Percentiles rank a stretch among this genome's conserved stretches.
phyloP scores from a whole-genome alignment of 2,329 filamentous ascomycete species.

The Ophiobolus disseminans region DNA sequence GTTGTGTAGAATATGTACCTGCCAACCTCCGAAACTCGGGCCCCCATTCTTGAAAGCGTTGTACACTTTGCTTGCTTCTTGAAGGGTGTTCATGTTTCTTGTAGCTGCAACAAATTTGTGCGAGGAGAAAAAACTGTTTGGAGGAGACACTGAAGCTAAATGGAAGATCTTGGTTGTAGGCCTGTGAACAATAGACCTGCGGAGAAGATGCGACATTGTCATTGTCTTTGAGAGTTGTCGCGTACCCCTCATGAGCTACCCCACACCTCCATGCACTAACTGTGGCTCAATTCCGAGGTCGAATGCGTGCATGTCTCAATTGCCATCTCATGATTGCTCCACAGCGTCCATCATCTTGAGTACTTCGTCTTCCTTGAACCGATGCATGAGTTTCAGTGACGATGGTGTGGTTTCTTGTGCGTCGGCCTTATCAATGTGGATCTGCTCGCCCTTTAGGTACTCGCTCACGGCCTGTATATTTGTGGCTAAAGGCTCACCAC shows the following conservation, averaged over 20 bases:
- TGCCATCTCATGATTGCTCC: conserved; percentile 22
- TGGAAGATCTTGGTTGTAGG: neutral
- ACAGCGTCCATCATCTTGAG: conserved; percentile 70
- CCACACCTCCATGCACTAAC: conserved; percentile 25
- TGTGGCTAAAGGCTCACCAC: conserved; percentile 63
- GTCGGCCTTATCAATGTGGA: conserved; percentile 67
- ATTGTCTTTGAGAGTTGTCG: conserved; percentile 12
- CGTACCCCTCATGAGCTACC: conserved; percentile 16
- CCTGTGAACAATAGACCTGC: conserved; percentile 1
- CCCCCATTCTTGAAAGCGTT: conserved; percentile 59
- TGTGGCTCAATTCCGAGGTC: neutral
- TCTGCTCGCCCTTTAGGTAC: conserved; percentile 48
- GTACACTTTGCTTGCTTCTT: conserved; percentile 62
- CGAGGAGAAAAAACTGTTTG: no score
- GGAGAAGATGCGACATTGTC: conserved; percentile 17
- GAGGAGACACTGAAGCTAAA: neutral
- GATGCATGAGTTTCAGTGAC: conserved; percentile 78
- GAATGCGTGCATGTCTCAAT: neutral
- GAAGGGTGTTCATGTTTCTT: conserved; percentile 54
- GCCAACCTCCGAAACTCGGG: conserved; percentile 64
- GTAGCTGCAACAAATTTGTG: no score
- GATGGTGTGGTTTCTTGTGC: conserved; percentile 59
- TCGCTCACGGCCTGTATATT: conserved; percentile 9
- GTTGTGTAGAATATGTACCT: conserved; percentile 49
- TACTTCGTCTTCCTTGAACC: conserved; percentile 72